Evolutionary conservation across 2,329 filamentous ascomycete genomes (phyloP), one percentile per base, ranked within the genome.

Genomic region (Beauveria pseudobassiana): DNA sequence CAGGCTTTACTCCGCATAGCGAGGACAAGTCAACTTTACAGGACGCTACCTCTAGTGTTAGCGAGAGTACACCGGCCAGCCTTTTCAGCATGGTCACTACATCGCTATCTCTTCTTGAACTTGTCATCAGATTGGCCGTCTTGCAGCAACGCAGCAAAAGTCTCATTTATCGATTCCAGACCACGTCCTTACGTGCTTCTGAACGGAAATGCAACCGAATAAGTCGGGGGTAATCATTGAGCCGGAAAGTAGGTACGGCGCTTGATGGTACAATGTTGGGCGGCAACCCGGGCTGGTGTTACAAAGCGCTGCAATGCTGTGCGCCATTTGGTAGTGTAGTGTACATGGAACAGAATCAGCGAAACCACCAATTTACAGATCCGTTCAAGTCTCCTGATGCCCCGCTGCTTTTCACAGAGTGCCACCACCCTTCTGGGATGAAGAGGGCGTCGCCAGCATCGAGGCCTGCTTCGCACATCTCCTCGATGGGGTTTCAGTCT

Each of bases 131-230:
- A 48, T 82, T 97, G 52, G 87, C 89, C 5, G 91, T 91, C 24
- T 83, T 96, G 16, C 93, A 96, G 71, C 91, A 96, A 96, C 95
- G 73, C 90, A 96, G 71, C 93, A 97, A 78, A 83, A 86, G 46
- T 92, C 90, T 0, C 92, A 96, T 69, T 82, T 96, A n/a, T 85
- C 91, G 7, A 95, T 96, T 64, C 90, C 90, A 1, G 93, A 97
- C 71, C 90, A 96, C 68, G 85, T 96, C 2, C 79, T 96, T 46
- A 91, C 88, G 58, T 96, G 96, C 76, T 97, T 96, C 76, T 97
- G 18, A 42, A 24, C 28, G 51, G 51, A 5, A 38, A 14, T 43
- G 42, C 42, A 46, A 14, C 30, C 43, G 12, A 30, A 30, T 24
- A 8, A 49, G 1, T 3, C 12, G 42, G 12, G n/a, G 38, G 18